Evolutionary conservation across 1,284 basidiomycete genomes (phyloP).

Genomic region (Macrocystidia cucumis): DNA sequence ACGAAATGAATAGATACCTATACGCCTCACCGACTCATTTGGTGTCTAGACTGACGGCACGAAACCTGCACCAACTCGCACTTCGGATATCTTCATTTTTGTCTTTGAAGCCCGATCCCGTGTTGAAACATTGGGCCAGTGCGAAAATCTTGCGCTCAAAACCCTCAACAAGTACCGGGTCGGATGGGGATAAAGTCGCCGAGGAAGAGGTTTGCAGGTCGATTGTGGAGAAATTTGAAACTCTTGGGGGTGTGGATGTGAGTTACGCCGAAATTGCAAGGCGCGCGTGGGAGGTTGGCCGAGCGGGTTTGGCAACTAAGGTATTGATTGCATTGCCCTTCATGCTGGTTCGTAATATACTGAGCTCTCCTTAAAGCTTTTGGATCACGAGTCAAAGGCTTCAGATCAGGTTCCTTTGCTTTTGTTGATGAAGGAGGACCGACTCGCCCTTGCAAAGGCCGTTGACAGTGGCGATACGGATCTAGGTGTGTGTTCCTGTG

Average conservation of each 20-base stretch:
- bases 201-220: conserved; percentile 76
- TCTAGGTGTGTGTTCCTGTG: conserved; percentile 79
- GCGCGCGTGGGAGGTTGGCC: conserved; percentile 89
- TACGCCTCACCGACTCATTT: conserved; percentile 74
- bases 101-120: conserved; percentile 75
- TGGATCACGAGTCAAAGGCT: conserved; percentile 86
- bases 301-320: conserved; percentile 83
- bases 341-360: conserved; percentile 13
- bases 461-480: conserved; percentile 95
- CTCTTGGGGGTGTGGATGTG: conserved; percentile 63
- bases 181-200: conserved; percentile 46
- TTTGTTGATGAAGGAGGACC: conserved; percentile 92
- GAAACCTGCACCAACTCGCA: conserved; percentile 88
- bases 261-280: conserved; percentile 95
- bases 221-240: conserved; percentile 86
- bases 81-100: conserved; percentile 88
- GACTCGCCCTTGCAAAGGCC: conserved; percentile 82
- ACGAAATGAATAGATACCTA: conserved; percentile 50
- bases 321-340: too few relatives aligned
- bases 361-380: conserved; percentile 66
- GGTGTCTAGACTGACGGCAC: conserved; percentile 76
- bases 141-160: conserved; percentile 81
- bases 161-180: conserved; percentile 39
- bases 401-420: conserved; percentile 93
- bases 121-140: conserved; percentile 94